Conservation (phyloP, 345 rosid genomes). For the Populus nigra region DNA sequence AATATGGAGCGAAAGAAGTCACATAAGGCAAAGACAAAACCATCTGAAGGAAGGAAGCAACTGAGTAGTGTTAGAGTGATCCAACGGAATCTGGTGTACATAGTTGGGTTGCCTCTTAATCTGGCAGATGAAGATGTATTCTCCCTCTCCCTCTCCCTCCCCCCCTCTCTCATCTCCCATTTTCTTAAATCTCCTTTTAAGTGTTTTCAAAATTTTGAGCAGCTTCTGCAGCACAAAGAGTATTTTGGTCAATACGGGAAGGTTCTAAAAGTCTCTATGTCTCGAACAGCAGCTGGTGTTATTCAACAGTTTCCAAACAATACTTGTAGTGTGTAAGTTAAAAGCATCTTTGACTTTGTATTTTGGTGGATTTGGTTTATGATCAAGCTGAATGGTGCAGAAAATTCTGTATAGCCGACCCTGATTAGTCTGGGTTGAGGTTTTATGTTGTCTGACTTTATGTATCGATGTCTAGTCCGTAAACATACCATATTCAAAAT, state of each 20-base stretch:
- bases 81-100: constrained; percentile 83
- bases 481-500: no score
- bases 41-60: constrained; percentile 73
- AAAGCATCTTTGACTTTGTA: neutral
- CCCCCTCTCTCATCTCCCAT: neutral
- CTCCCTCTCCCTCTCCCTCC: neutral
- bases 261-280: constrained; percentile 87
- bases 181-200: neutral
- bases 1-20: constrained; percentile 66
- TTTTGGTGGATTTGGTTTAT: no score
- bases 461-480: no score
- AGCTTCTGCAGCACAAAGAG: constrained; percentile 77
- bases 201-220: constrained; percentile 16
- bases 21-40: constrained; percentile 60
- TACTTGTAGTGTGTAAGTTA: constrained; percentile 88
- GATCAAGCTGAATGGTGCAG: no score
- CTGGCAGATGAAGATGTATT: constrained; percentile 88
- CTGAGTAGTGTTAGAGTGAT: constrained; percentile 78
- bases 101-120: constrained; percentile 84
- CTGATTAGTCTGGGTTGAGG: no score
- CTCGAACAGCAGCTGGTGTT: constrained; percentile 83
- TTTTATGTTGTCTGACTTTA: no score
- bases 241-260: constrained; percentile 92
- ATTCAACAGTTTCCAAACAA: constrained; percentile 83
- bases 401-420: no score